Evolutionary conservation across 2,329 filamentous ascomycete genomes (phyloP), one percentile per base, ranked within the genome.

Genomic region (Spiromastix sp.): DNA sequence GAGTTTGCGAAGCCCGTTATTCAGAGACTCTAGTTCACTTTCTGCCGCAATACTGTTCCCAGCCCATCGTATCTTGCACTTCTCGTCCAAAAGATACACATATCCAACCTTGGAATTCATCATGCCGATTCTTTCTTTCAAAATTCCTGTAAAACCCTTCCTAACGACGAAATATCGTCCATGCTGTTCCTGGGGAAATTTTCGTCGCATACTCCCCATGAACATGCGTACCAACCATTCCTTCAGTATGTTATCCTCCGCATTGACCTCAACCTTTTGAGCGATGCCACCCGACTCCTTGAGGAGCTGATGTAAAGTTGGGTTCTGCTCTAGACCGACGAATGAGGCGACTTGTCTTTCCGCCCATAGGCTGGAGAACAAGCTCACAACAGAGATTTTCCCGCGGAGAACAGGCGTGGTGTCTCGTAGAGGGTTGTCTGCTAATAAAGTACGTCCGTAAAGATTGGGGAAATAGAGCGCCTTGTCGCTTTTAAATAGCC

Each of bases 401-500:
- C 83, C 84, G 31, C 69, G 63, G 38, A 96, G 70, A 3, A 80
- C 59, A 0, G 78, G 71, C 5, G 87, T 95, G 2, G 87, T 94
- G 60, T 93, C 76, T 28, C 67, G 56, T 31, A 63, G 61, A 38
- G 64, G 65, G 51, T 63, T 62, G 32, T 63, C 63, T 46, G 74
- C 77, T 36, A 73, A 63, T 19, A 95, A 69, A 2, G 86, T 95
- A 47, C 74, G 68, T 30, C 91, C 91, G 55, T 73, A 74, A 39
- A 98, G 68, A 62, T 98, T 98, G 30, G 91, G 91, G 64, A 98
- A 95, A 68, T 82, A 96, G 44, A 95, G 73, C 4, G 89, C 81
- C 34, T 78, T 72, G 25, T 93, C 84, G 45, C 72, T 72, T 51
- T 79, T 81, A 70, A 96, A 96, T 32, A 89, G 71, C n/a, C 81